Conservation (phyloP, 495 filamentous ascomycete species). For the Neurospora sp. region DNA sequence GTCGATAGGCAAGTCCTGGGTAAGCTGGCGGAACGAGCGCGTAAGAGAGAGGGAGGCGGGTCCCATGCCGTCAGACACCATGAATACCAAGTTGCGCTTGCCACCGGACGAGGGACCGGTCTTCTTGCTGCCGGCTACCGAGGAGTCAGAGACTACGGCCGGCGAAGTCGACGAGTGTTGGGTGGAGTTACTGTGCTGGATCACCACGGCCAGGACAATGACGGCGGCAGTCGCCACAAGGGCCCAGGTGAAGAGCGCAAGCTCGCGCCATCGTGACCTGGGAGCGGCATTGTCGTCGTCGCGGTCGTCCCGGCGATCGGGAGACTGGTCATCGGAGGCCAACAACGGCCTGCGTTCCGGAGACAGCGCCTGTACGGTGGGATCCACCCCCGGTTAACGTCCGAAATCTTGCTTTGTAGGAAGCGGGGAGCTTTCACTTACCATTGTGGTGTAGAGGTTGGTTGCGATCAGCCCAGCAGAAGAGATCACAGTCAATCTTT, state of each 20-base stretch:
- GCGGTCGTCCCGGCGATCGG: constrained; percentile 13
- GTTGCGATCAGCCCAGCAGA: neutral
- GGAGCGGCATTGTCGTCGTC: constrained; percentile 22
- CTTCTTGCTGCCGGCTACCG: constrained; percentile 22
- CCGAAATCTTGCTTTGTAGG: neutral
- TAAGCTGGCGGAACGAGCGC: constrained; percentile 65
- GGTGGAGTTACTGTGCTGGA: constrained; percentile 49
- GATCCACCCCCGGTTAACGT: neutral
- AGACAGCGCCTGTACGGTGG: constrained; percentile 1
- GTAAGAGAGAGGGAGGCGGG: constrained; percentile 82
- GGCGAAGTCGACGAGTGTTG: constrained; percentile 9
- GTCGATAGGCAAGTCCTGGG: constrained; percentile 52
- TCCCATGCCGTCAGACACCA: constrained; percentile 98
- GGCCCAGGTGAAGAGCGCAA: constrained; percentile 78
- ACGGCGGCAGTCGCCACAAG: constrained; percentile 72
- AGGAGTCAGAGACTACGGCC: constrained; percentile 71
- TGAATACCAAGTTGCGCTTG: constrained; percentile 91
- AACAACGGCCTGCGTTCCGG: constrained; percentile 25
- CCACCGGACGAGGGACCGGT: constrained; percentile 37
- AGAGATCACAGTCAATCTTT: neutral
- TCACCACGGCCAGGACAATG: constrained; percentile 62
- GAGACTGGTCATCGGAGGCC: constrained; percentile 6
- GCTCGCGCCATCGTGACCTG: constrained; percentile 33
- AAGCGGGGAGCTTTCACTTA: neutral
- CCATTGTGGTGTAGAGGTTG: constrained; percentile 3